Conservation (phyloP, 352 stramenopile species). For the Paralagenidium karlingii region DNA sequence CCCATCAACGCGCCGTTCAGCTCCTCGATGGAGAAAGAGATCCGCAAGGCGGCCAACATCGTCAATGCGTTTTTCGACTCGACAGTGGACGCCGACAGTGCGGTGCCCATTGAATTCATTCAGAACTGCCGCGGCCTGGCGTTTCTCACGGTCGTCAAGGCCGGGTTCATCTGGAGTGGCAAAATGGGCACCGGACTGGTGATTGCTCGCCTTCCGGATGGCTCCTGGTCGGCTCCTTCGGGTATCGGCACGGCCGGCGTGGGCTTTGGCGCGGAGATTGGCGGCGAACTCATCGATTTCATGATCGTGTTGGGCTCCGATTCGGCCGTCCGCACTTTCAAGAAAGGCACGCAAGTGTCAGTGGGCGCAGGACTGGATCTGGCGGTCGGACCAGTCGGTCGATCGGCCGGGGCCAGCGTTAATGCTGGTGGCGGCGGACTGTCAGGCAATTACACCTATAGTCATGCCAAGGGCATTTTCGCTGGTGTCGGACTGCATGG, state of each 20-base stretch:
- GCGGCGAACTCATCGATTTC: slow-evolving; percentile 80
- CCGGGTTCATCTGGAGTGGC: slow-evolving; percentile 72
- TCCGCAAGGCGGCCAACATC: slow-evolving; percentile 70
- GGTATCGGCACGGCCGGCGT: slow-evolving; percentile 71
- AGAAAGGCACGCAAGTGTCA: slow-evolving; percentile 70
- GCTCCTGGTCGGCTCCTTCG: slow-evolving; percentile 71
- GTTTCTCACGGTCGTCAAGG: slow-evolving; percentile 82
- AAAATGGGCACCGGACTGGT: slow-evolving; percentile 79
- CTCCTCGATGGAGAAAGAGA: slow-evolving; percentile 82
- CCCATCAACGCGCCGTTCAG: slow-evolving; percentile 76
- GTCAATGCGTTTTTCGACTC: slow-evolving; percentile 77
- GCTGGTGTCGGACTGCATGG: slow-evolving; percentile 66
- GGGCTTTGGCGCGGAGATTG: slow-evolving; percentile 73
- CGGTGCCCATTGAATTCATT: slow-evolving; percentile 73
- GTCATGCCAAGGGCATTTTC: slow-evolving; percentile 69
- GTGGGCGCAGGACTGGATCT: slow-evolving; percentile 67
- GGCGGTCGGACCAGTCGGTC: slow-evolving; percentile 56
- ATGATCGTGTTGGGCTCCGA: slow-evolving; percentile 78
- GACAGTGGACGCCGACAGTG: slow-evolving; percentile 46
- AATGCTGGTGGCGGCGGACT: slow-evolving; percentile 68
- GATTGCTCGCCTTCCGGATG: slow-evolving; percentile 61
- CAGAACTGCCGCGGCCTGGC: slow-evolving; percentile 58
- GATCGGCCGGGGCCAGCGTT: slow-evolving; percentile 48
- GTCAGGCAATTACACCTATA: slow-evolving; percentile 81
- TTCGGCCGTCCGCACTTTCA: slow-evolving; percentile 67